Percentiles rank a stretch among this genome's conserved stretches.
phyloP scores from a whole-genome alignment of 2,329 filamentous ascomycete genomes.

The Clarireedia homoeocarpa region DNA sequence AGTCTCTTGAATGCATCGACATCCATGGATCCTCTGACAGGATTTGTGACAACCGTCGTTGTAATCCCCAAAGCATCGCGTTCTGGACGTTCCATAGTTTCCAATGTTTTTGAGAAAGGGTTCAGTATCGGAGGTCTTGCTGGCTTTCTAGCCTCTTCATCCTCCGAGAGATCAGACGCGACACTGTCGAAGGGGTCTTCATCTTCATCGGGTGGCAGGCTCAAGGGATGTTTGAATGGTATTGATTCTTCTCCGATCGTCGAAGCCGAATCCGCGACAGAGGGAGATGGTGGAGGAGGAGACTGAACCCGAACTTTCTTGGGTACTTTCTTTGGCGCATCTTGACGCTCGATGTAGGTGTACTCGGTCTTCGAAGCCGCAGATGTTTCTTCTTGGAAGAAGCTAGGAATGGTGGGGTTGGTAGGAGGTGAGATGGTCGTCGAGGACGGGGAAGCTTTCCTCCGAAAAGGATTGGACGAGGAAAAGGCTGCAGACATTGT shows the following conservation, averaged over 20 bases:
- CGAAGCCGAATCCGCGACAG: slow-evolving; percentile 43
- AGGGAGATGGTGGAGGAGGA: slow-evolving; percentile 45
- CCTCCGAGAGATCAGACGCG: slow-evolving; percentile 27
- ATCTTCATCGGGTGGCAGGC: slow-evolving; percentile 26
- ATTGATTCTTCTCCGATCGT: slow-evolving; percentile 21
- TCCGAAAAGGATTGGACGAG: slow-evolving; percentile 30
- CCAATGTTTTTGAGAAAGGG: slow-evolving; percentile 49
- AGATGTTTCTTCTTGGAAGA: slow-evolving; percentile 3
- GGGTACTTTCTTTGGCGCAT: slow-evolving; percentile 23
- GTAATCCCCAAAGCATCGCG: slow-evolving; percentile 13
- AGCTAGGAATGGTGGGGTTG: slow-evolving; percentile 12
- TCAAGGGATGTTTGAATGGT: slow-evolving; percentile 21
- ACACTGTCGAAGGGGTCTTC: slow-evolving; percentile 27
- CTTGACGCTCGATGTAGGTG: slow-evolving; percentile 4
- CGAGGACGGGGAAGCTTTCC: slow-evolving; percentile 18
- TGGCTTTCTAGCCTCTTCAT: slow-evolving; percentile 15
- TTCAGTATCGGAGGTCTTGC: slow-evolving; percentile 35
- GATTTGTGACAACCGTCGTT: slow-evolving; percentile 20
- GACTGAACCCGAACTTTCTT: slow-evolving; percentile 64
- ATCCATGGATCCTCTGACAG: slow-evolving; percentile 47
- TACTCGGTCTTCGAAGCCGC: slow-evolving; percentile 10
- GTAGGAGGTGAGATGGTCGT: slow-evolving; percentile 11
- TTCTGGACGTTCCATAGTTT: slow-evolving; percentile 39
- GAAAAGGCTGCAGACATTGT: slow-evolving; percentile 25
- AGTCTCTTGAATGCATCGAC: slow-evolving; percentile 72